These are phyloP conservation scores for Hypoxylon sp. DNA, from an alignment of 2,329 filamentous ascomycete species.

Conservation along the genomic window DNA sequence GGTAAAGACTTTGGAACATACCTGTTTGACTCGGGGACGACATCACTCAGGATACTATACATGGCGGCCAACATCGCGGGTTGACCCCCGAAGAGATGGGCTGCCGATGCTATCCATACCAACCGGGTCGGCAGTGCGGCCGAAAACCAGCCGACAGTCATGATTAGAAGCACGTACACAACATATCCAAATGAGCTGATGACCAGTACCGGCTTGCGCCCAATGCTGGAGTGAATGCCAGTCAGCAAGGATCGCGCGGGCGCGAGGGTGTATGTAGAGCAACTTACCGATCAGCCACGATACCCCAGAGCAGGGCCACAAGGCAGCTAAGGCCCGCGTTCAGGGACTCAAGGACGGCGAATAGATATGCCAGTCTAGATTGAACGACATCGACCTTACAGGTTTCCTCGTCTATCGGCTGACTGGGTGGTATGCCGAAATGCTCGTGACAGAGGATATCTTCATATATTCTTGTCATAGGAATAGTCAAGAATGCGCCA, in stretches of 20 bases:
- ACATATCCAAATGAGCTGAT: constrained; percentile 50
- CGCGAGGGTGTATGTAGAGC: background rate
- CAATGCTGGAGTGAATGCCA: constrained; percentile 44
- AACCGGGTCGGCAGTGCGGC: constrained; percentile 49
- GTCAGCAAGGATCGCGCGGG: background rate
- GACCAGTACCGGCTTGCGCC: constrained; percentile 52
- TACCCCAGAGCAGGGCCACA: constrained; percentile 54
- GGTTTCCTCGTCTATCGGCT: constrained; percentile 52
- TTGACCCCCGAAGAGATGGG: constrained; percentile 53
- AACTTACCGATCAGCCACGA: constrained; percentile 53
- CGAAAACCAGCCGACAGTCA: constrained; percentile 52
- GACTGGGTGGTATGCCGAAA: constrained; percentile 47
- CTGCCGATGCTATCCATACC: constrained; percentile 51
- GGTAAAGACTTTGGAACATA: constrained; percentile 29
- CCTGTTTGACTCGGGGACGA: constrained; percentile 54
- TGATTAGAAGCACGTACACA: constrained; percentile 46
- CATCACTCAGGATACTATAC: constrained; percentile 53
- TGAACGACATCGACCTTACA: constrained; percentile 55
- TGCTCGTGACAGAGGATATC: constrained; percentile 55
- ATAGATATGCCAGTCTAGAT: constrained; percentile 51
- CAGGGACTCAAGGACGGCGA: constrained; percentile 49
- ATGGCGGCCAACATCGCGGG: constrained; percentile 50
- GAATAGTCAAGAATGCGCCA: constrained; percentile 50
- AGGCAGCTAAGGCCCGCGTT: constrained; percentile 50
- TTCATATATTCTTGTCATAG: constrained; percentile 53